Percentiles rank a stretch among this genome's conserved stretches.
phyloP scores from a whole-genome alignment of 352 stramenopile species.

The Phytophthora cryptogea region DNA sequence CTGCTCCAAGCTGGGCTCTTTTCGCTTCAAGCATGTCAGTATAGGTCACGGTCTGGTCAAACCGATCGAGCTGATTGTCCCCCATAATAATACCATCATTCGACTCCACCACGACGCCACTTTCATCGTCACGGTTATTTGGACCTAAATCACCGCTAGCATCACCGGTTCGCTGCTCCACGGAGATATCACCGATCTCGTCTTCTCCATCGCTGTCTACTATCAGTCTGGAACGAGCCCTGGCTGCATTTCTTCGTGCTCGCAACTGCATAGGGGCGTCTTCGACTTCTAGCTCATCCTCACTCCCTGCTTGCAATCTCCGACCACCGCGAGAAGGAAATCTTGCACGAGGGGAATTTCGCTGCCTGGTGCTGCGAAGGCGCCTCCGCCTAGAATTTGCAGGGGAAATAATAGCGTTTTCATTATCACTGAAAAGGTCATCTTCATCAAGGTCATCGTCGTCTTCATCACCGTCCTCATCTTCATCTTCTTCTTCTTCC shows the following conservation, averaged over 20 bases:
- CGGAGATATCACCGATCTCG: constrained; percentile 7
- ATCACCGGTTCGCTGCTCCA: constrained; percentile 5
- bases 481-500: constrained; percentile 59
- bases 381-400: constrained; percentile 45
- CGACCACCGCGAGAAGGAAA: constrained; percentile 48
- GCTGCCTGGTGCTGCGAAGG: constrained; percentile 38
- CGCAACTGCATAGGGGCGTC: constrained; percentile 33
- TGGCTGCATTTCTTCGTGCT: constrained; percentile 25
- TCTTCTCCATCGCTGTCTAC: constrained; percentile 40
- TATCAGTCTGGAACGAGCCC: constrained; percentile 32
- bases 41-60: constrained; percentile 72
- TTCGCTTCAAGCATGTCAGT: constrained; percentile 65
- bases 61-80: constrained; percentile 82
- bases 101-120: constrained; percentile 75
- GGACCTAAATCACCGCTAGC: constrained; percentile 10
- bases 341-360: constrained; percentile 12
- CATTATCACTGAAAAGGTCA: constrained; percentile 55
- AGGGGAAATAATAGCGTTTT: constrained; percentile 40
- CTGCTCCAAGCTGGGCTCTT: constrained; percentile 38
- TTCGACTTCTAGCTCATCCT: constrained; percentile 27
- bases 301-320: constrained; percentile 33
- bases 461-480: constrained; percentile 59
- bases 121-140: constrained; percentile 23
- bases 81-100: constrained; percentile 85
- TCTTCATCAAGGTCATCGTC: constrained; percentile 62